phyloP scores from a whole-genome alignment of 768 basidiomycete species.

The Terana coerulea region DNA sequence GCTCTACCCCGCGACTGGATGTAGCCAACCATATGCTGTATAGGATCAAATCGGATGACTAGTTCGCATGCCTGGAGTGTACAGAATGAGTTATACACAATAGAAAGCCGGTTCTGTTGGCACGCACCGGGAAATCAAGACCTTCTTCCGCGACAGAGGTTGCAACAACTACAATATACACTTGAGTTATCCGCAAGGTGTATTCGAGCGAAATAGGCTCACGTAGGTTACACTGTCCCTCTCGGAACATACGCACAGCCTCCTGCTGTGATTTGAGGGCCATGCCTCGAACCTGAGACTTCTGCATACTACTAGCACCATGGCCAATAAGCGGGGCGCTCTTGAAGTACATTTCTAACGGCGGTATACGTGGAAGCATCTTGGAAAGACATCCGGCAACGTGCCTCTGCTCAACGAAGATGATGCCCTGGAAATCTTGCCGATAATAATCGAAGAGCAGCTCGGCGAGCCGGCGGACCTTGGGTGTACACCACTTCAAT shows the following conservation, averaged over 20 bases:
- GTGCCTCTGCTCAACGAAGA: slow-evolving; percentile 87
- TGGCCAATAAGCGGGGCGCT: slow-evolving; percentile 72
- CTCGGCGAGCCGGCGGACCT: slow-evolving; percentile 60
- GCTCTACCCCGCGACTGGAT: slow-evolving; percentile 89
- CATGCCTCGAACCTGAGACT: slow-evolving; percentile 47
- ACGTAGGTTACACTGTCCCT: slow-evolving; percentile 66
- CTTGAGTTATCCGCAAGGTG: background rate
- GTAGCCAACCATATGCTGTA: slow-evolving; percentile 83
- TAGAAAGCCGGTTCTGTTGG: background rate
- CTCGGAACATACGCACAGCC: slow-evolving; percentile 61
- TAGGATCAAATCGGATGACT: slow-evolving; percentile 79
- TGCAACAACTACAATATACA: slow-evolving; percentile 57
- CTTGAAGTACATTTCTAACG: slow-evolving; percentile 51
- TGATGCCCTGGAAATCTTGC: slow-evolving; percentile 68
- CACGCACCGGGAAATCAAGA: slow-evolving; percentile 75
- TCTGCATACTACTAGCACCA: slow-evolving; percentile 36
- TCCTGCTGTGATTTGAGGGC: slow-evolving; percentile 50
- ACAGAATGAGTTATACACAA: background rate
- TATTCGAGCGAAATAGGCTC: slow-evolving; percentile 24
- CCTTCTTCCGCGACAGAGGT: slow-evolving; percentile 92
- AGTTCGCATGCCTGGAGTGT: slow-evolving; percentile 68
- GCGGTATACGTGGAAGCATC: slow-evolving; percentile 57
- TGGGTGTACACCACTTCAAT: slow-evolving; percentile 70
- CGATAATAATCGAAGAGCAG: slow-evolving; percentile 54
- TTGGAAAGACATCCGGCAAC: slow-evolving; percentile 67